phyloP scores from a whole-genome alignment of 1,284 basidiomycete species.

The Mycena citricolor region DNA sequence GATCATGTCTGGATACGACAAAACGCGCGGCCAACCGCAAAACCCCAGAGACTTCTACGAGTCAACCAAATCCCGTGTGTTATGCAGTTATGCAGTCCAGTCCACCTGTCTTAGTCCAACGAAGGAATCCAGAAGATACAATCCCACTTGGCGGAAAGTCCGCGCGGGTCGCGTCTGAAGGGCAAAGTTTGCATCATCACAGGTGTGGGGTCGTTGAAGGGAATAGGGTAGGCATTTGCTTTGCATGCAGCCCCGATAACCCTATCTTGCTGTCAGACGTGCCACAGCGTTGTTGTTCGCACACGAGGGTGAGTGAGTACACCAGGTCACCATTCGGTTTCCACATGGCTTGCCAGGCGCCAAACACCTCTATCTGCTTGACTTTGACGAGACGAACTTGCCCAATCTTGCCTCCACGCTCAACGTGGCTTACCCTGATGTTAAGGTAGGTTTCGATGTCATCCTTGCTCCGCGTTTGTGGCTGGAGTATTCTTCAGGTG shows the following conservation, averaged over 20 bases:
- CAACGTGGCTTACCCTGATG: constrained; percentile 68
- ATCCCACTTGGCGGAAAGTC: constrained; percentile 60
- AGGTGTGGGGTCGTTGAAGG: constrained; percentile 79
- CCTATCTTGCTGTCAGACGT: constrained; percentile 50
- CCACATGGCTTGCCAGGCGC: constrained; percentile 57
- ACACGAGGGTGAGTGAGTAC: constrained; percentile 62
- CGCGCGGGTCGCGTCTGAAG: constrained; percentile 60
- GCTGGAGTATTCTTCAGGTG: constrained; percentile 60
- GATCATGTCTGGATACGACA: constrained; percentile 20
- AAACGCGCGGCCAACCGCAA: constrained; percentile 21
- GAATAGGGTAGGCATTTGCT: constrained; percentile 68
- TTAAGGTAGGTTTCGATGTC: constrained; percentile 54
- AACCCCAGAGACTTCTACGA: constrained; percentile 49
- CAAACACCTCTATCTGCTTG: constrained; percentile 81
- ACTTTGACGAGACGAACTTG: constrained; percentile 72
- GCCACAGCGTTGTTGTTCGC: constrained; percentile 77
- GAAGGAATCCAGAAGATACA: constrained; percentile 73
- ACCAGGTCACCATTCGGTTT: constrained; percentile 5
- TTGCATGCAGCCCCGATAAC: constrained; percentile 5
- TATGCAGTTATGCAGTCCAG: too few relatives aligned
- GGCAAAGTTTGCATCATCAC: constrained; percentile 91
- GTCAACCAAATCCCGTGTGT: constrained; percentile 56
- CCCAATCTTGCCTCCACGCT: constrained; percentile 72
- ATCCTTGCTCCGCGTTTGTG: constrained; percentile 24
- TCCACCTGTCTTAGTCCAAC: too few relatives aligned